A percentile compares a stretch with the other conserved stretches of the same genome.
Evolutionary conservation across 192 early-diverging fungal species (phyloP).

Genomic region (Podila horticola): DNA sequence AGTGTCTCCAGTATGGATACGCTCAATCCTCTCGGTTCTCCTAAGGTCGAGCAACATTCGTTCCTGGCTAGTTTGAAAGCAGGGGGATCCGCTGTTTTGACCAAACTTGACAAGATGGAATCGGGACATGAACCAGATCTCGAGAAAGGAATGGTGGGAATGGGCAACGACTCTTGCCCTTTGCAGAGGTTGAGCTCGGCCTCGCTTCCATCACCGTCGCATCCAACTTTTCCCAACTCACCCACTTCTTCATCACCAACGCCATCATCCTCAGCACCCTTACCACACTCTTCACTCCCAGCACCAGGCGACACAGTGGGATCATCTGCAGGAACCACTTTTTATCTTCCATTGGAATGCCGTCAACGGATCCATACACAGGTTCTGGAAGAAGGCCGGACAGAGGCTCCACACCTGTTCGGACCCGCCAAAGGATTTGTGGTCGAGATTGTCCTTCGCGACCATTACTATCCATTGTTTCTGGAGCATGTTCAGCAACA

Average conservation of each 20-base stretch:
- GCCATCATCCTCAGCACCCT: background rate
- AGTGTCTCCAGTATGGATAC: conserved; percentile 20
- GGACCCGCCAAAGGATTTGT: conserved; percentile 52
- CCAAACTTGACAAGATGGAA: background rate
- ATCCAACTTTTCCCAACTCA: background rate
- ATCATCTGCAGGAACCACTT: conserved; percentile 24
- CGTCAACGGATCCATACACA: conserved; percentile 40
- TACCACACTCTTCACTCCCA: background rate
- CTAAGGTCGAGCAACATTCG: conserved; percentile 7
- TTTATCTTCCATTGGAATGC: conserved; percentile 43
- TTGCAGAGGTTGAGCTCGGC: background rate
- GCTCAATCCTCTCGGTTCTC: conserved; percentile 16
- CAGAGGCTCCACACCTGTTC: conserved; percentile 27
- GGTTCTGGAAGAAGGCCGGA: conserved; percentile 38
- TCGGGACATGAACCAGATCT: background rate
- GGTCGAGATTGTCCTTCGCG: conserved; percentile 36
- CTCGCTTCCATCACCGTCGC: background rate
- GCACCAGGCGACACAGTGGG: conserved; percentile 5
- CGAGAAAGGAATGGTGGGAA: background rate
- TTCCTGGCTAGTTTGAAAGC: conserved; percentile 3
- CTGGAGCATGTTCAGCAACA: conserved; percentile 36
- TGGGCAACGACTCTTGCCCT: too few species aligned
- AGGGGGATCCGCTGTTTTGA: background rate
- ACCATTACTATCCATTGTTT: conserved; percentile 50
- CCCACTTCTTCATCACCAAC: background rate